Conservation (phyloP, 2,329 filamentous ascomycete species). For the Pseudocercospora pini-densiflorae region DNA sequence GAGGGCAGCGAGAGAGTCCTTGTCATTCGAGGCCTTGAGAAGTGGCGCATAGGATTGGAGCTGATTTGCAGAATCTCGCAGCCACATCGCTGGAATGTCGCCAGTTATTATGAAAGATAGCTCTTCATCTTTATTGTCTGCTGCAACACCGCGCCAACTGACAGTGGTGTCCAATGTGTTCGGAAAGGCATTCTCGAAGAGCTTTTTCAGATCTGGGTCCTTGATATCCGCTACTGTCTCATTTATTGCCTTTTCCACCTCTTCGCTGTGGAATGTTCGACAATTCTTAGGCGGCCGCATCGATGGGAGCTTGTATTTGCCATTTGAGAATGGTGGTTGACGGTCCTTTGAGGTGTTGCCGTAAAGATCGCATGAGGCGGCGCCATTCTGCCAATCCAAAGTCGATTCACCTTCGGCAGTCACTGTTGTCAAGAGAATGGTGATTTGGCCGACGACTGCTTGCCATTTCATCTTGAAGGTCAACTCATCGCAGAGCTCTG, state of each 20-base stretch:
- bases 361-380: constrained; percentile 33
- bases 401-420: not conserved
- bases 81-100: constrained; percentile 57
- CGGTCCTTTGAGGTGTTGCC: constrained; percentile 42
- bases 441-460: not conserved
- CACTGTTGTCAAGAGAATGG: not conserved
- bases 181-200: constrained; percentile 69
- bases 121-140: constrained; percentile 69
- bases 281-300: constrained; percentile 47
- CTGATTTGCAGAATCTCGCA: constrained; percentile 65
- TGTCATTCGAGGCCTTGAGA: constrained; percentile 48
- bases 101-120: constrained; percentile 94
- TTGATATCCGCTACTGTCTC: constrained; percentile 40
- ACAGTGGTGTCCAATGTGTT: constrained; percentile 90
- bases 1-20: constrained; percentile 62
- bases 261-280: constrained; percentile 44
- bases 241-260: constrained; percentile 44
- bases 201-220: constrained; percentile 65
- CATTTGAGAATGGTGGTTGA: constrained; percentile 48
- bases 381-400: not conserved
- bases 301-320: constrained; percentile 48
- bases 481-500: not conserved
- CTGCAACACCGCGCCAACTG: constrained; percentile 76
- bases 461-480: not conserved
- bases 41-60: constrained; percentile 70